Evolutionary conservation across 306 rosid genomes (phyloP).

Genomic region (Mimosa bimucronata): DNA sequence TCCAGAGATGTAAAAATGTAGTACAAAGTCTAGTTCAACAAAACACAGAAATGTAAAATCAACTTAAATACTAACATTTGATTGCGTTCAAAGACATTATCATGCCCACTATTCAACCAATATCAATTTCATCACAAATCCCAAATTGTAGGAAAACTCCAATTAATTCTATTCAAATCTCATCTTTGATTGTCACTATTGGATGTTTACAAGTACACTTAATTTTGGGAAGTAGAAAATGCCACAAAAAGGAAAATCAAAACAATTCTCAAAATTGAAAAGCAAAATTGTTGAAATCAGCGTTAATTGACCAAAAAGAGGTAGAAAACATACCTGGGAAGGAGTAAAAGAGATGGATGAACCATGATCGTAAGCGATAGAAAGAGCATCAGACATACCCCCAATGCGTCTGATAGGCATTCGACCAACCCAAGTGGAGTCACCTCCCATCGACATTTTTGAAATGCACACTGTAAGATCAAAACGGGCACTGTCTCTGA

Average conservation of each 20-base stretch:
- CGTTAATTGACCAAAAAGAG: neutral
- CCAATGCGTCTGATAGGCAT: conserved; percentile 84
- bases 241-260: neutral
- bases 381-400: conserved; percentile 89
- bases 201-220: neutral
- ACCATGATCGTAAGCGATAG: conserved; percentile 89
- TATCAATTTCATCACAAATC: conserved; percentile 1
- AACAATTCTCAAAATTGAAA: neutral
- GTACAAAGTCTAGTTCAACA: neutral
- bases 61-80: neutral
- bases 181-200: conserved; percentile 10
- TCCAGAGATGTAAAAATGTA: neutral
- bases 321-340: conserved; percentile 54
- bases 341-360: conserved; percentile 65
- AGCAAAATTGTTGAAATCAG: neutral
- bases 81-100: neutral
- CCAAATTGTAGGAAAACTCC: too few relatives aligned
- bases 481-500: neutral
- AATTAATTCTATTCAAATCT: too few relatives aligned
- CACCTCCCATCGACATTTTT: conserved; percentile 69
- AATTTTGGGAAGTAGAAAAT: neutral
- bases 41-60: neutral
- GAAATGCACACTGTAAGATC: neutral
- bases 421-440: conserved; percentile 81
- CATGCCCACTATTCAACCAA: neutral